phyloP scores from a whole-genome alignment of 257 asterid genomes.

The Solanum ossicruentum region DNA sequence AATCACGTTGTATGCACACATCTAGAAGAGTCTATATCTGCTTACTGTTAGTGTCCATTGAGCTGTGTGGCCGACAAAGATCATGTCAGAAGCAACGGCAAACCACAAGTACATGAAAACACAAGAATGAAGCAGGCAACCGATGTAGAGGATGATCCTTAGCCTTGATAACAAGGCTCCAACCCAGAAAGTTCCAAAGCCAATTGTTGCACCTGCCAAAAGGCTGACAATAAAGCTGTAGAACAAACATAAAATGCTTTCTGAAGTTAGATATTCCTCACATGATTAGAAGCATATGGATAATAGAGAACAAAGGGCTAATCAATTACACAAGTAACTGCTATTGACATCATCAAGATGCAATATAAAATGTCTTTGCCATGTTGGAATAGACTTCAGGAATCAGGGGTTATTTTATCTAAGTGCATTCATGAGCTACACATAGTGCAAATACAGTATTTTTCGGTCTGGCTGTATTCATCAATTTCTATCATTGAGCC shows the following conservation, averaged over 20 bases:
- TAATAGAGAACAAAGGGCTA: not conserved
- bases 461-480: not conserved
- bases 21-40: not conserved
- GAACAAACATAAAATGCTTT: not conserved
- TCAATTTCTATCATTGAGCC: not conserved
- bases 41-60: not conserved
- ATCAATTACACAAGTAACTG: not conserved
- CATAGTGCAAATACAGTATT: not conserved
- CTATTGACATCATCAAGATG: not conserved
- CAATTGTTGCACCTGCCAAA: not conserved
- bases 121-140: not conserved
- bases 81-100: not conserved
- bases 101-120: not conserved
- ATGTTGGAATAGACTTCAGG: not conserved
- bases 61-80: not conserved
- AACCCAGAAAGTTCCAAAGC: not conserved
- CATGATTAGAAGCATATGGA: not conserved
- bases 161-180: not conserved
- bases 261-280: not conserved
- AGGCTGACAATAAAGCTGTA: not conserved
- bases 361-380: not conserved
- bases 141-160: not conserved
- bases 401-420: not conserved
- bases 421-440: not conserved
- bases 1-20: not conserved